Conservation (phyloP, 768 basidiomycete species). For the Gymnopilus dilepis region DNA sequence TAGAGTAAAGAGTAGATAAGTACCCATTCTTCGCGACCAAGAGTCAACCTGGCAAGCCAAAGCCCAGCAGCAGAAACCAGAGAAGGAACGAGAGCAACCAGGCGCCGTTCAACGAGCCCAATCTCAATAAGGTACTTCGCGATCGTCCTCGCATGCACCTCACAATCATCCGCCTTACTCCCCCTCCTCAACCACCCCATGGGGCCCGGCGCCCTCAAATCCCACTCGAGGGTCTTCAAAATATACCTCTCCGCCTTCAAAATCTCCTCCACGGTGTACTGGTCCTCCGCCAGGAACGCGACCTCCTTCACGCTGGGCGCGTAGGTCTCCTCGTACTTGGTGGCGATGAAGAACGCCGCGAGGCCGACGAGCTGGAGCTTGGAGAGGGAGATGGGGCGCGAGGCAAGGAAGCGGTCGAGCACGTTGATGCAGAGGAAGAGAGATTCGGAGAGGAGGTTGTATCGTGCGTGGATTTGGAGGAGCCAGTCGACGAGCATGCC, state of each 20-base stretch:
- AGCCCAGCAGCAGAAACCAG: slow-evolving; percentile 82
- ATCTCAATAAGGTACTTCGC: slow-evolving; percentile 94
- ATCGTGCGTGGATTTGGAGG: slow-evolving; percentile 87
- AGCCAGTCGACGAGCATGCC: slow-evolving; percentile 93
- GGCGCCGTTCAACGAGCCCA: slow-evolving; percentile 76
- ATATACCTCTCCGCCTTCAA: slow-evolving; percentile 90
- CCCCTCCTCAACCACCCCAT: slow-evolving; percentile 88
- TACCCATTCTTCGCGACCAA: slow-evolving; percentile 88
- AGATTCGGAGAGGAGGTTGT: slow-evolving; percentile 87
- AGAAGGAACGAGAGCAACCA: slow-evolving; percentile 78
- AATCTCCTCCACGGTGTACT: slow-evolving; percentile 80
- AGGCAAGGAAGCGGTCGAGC: slow-evolving; percentile 74
- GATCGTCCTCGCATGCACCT: slow-evolving; percentile 82
- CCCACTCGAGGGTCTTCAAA: slow-evolving; percentile 84
- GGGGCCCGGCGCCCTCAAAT: slow-evolving; percentile 85
- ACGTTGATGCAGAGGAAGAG: slow-evolving; percentile 90
- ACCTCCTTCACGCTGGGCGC: slow-evolving; percentile 86
- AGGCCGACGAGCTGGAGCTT: slow-evolving; percentile 94
- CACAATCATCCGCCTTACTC: slow-evolving; percentile 93
- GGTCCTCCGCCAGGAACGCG: slow-evolving; percentile 76
- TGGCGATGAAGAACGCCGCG: slow-evolving; percentile 84
- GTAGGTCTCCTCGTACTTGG: slow-evolving; percentile 93
- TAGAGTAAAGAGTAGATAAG: slow-evolving; percentile 26
- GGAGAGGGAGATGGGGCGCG: slow-evolving; percentile 75
- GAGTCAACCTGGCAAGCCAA: slow-evolving; percentile 82